Evolutionary conservation across 1,139 yeast genomes (phyloP).

Genomic region (Yamadazyma atmosphaerica): DNA sequence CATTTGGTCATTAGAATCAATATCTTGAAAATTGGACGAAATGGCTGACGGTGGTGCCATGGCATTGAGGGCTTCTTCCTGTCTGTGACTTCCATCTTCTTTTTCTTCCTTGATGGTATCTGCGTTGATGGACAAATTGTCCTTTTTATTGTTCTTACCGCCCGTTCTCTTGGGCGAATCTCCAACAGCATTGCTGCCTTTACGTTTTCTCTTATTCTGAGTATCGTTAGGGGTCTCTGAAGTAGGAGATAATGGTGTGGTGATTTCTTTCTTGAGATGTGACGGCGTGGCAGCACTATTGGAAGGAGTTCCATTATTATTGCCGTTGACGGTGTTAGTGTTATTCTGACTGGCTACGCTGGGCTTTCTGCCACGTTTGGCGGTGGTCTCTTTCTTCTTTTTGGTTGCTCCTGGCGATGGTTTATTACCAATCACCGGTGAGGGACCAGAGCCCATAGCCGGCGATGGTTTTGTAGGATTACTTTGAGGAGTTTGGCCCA

Average conservation of each 20-base stretch:
- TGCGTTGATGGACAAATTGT: constrained; percentile 20
- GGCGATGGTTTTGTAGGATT: constrained; percentile 25
- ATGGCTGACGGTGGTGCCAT: constrained; percentile 27
- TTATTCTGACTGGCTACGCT: constrained; percentile 22
- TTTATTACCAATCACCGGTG: constrained; percentile 30
- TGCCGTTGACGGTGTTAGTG: constrained; percentile 2
- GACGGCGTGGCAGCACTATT: constrained; percentile 25
- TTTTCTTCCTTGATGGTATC: constrained; percentile 24
- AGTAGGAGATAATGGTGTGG: constrained; percentile 46
- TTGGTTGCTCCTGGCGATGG: constrained; percentile 35
- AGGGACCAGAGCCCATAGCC: constrained; percentile 15
- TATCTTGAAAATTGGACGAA: constrained; percentile 26
- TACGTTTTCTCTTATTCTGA: constrained; percentile 16
- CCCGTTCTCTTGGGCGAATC: constrained; percentile 39
- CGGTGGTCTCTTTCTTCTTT: constrained; percentile 29
- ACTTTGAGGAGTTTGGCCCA: constrained; percentile 11
- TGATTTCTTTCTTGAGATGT: constrained; percentile 35
- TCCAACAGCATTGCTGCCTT: constrained; percentile 25
- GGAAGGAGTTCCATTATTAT: constrained; percentile 15
- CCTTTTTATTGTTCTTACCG: constrained; percentile 21
- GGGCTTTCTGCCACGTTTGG: constrained; percentile 38
- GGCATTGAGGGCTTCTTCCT: constrained; percentile 15
- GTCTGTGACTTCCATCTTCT: constrained; percentile 12
- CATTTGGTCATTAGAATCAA: constrained; percentile 32
- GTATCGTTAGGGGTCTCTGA: constrained; percentile 34